Evolutionary conservation across 2,329 filamentous ascomycete species (phyloP), one percentile per base, ranked within the genome.

Genomic region (Aspergillus fumigatus): DNA sequence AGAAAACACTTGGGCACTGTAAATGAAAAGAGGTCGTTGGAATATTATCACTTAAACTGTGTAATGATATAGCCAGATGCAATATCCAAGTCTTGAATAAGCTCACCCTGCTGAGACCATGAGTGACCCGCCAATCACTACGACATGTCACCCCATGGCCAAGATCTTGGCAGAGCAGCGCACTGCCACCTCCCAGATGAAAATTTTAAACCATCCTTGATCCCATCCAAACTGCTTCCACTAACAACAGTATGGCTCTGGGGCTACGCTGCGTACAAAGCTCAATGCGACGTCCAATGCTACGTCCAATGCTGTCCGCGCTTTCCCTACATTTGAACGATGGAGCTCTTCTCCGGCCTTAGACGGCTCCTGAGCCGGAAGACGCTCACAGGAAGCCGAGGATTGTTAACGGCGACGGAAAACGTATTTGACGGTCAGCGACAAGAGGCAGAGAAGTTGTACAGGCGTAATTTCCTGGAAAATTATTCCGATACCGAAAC

Each of bases 401-500:
- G 43, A 7, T 4, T 47, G 43, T 26, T 10, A 10, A 7, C 3
- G 10, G 43, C 26, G 43, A n/a, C 10, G 43, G 23, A 23, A 7
- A 47, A 45, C 7, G 41, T 1, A 23, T 58, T 48, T 45, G 43
- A 17, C 41, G 47, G 48, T 45, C 52, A 7, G 40, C 26, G 45
- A 25, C 40, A 19, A 50, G 27, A 45, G 0, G 7, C 21, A 11
- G 41, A 45, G 19, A 45, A 45, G 41, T 19, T 11, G 35, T 29
- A 38, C 25, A 1, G 23, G 10, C 10, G 6, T 41, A 14, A 49
- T 41, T 11, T 48, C 53, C 32, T 38, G 40, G 40, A 43, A 23
- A 19, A 43, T 9, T 23, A 47, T 25, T 23, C 43, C 19, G 43
- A 47, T 23, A 25, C 43, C 43, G 43, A 88, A 54, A 80, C 83